A percentile compares a stretch with the other conserved stretches of the same genome.
Evolutionary conservation across 805 yeast genomes (phyloP).

Genomic region (Deakozyma indianensis): DNA sequence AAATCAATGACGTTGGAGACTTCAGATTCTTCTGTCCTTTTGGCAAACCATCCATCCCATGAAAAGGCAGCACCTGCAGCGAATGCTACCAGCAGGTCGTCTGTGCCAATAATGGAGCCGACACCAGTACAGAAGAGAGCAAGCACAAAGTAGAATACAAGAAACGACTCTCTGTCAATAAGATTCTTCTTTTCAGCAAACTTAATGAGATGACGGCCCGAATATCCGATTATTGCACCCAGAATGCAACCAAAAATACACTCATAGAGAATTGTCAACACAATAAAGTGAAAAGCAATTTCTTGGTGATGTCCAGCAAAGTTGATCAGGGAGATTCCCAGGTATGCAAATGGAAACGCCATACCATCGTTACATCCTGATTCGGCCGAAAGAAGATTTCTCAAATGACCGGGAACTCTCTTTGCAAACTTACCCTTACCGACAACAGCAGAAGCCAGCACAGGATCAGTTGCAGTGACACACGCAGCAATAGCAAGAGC

Average conservation of each 20-base stretch:
- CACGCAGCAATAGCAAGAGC: slow-evolving; percentile 71
- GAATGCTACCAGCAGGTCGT: slow-evolving; percentile 77
- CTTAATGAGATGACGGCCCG: slow-evolving; percentile 54
- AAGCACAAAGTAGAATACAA: slow-evolving; percentile 69
- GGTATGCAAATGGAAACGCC: slow-evolving; percentile 80
- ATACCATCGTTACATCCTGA: slow-evolving; percentile 90
- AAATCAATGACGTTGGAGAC: slow-evolving; percentile 85
- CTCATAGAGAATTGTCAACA: slow-evolving; percentile 64
- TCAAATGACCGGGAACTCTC: slow-evolving; percentile 84
- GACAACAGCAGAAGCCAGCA: slow-evolving; percentile 87
- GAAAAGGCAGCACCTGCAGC: slow-evolving; percentile 90
- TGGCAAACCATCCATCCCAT: slow-evolving; percentile 86
- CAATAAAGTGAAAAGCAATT: slow-evolving; percentile 69
- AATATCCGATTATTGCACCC: slow-evolving; percentile 60
- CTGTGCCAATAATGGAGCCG: slow-evolving; percentile 78
- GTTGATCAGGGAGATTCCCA: slow-evolving; percentile 55
- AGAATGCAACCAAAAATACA: slow-evolving; percentile 66
- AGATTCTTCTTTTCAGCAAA: slow-evolving; percentile 55
- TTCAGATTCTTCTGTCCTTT: slow-evolving; percentile 69
- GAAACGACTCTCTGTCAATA: slow-evolving; percentile 79
- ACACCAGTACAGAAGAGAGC: slow-evolving; percentile 80
- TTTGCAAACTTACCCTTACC: slow-evolving; percentile 87
- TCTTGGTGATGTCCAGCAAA: slow-evolving; percentile 50
- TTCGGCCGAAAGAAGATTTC: slow-evolving; percentile 72
- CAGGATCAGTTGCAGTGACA: slow-evolving; percentile 92